A percentile compares a stretch with the other conserved stretches of the same genome.
Evolutionary conservation across 164 flowering plant species (phyloP).

Genomic region (Kalanchoe fedtschenkoi): DNA sequence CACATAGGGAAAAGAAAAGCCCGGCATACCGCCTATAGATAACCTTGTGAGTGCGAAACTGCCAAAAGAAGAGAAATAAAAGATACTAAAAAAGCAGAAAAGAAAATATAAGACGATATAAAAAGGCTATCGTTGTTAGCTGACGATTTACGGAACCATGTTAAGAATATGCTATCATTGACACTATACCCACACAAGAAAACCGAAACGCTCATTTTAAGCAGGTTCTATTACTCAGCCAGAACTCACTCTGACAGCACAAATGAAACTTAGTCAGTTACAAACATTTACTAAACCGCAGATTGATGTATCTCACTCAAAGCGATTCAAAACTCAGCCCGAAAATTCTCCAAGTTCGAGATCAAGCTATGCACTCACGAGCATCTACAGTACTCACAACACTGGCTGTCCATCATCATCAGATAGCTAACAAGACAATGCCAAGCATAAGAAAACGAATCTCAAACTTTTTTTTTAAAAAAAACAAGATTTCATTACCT

Average conservation of each 20-base stretch:
- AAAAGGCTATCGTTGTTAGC: neutral
- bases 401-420: neutral
- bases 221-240: too few species aligned
- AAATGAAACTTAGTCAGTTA: too few species aligned
- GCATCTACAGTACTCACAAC: neutral
- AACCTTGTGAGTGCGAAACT: slow-evolving; percentile 96
- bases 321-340: neutral
- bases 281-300: too few species aligned
- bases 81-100: neutral
- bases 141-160: too few species aligned
- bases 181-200: too few species aligned
- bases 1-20: slow-evolving; percentile 88
- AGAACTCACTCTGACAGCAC: too few species aligned
- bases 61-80: slow-evolving; percentile 13
- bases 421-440: too few species aligned
- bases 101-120: neutral
- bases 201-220: too few species aligned
- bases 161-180: too few species aligned
- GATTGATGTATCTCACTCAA: neutral
- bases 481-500: slow-evolving; percentile 31
- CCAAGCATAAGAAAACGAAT: neutral
- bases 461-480: neutral
- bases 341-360: neutral
- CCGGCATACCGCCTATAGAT: slow-evolving; percentile 99
- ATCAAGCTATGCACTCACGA: neutral